These are phyloP conservation scores for Smittium culicis DNA, from an alignment of 371 early-diverging fungal species.

Conservation along the genomic window DNA sequence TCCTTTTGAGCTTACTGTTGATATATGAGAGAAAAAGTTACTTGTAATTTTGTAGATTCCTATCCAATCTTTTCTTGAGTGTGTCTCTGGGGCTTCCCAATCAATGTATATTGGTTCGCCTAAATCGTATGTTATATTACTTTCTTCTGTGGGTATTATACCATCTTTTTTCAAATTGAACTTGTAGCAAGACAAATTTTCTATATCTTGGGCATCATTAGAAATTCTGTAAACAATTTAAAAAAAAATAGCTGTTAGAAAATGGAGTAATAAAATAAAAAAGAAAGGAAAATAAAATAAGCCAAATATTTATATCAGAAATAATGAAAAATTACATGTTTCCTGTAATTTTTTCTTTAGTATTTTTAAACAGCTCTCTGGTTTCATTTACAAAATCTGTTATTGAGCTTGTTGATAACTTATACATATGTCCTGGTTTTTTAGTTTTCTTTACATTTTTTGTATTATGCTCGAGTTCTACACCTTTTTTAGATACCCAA, in stretches of 20 bases:
- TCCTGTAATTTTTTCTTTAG: background rate
- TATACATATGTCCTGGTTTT: background rate
- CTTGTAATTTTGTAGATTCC: conserved; percentile 68
- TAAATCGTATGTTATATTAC: conserved; percentile 29
- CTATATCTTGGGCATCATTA: background rate
- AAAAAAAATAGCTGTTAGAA: too few relatives aligned
- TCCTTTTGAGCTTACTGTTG: conserved; percentile 57
- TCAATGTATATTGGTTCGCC: conserved; percentile 53
- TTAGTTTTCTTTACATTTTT: background rate
- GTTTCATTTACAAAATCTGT: background rate
- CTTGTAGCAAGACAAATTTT: conserved; percentile 2
- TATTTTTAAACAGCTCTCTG: background rate
- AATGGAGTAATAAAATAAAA: too few relatives aligned
- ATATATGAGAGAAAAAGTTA: conserved; percentile 54
- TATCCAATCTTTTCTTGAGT: conserved; percentile 77
- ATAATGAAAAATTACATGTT: too few relatives aligned
- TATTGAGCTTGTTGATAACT: background rate
- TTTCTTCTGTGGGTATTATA: background rate
- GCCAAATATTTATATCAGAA: background rate
- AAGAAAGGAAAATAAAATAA: background rate
- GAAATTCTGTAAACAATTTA: background rate
- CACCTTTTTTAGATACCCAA: conserved; percentile 9
- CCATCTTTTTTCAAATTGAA: background rate
- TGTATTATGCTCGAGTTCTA: background rate
- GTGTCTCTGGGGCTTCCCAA: conserved; percentile 59